phyloP scores from a whole-genome alignment of 202 grass and related monocot genomes.

The Schoenoplectus tabernaemontani region DNA sequence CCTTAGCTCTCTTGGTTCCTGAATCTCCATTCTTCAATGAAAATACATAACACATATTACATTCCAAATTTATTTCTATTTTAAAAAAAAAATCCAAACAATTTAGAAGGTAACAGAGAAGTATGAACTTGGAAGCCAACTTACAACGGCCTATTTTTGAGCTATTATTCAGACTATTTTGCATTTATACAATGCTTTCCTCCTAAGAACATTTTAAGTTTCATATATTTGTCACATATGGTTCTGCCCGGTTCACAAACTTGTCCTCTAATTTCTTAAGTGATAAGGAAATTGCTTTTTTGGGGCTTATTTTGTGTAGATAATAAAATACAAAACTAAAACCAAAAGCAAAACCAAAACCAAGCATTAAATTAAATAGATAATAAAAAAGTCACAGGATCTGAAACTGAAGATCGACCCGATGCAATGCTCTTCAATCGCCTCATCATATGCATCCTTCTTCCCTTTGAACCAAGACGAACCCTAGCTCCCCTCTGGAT shows the following conservation, averaged over 20 bases:
- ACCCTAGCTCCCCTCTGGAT: conserved; percentile 39
- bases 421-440: conserved; percentile 52
- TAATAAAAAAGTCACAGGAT: conserved; percentile 46
- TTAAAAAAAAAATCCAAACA: no score
- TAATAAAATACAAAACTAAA: no score
- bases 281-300: background rate
- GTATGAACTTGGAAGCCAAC: background rate
- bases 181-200: background rate
- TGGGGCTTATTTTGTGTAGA: no score
- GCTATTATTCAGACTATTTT: background rate
- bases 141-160: background rate
- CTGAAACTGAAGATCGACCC: background rate
- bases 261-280: background rate
- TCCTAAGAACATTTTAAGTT: background rate
- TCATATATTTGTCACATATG: background rate
- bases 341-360: no score
- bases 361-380: no score
- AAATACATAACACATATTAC: background rate
- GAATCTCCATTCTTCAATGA: conserved; percentile 56
- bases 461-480: conserved; percentile 7
- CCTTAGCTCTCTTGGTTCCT: conserved; percentile 73
- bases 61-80: background rate
- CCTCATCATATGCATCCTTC: conserved; percentile 96
- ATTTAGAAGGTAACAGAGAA: background rate
- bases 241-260: background rate